These are phyloP conservation scores for Kwoniella shandongensis DNA, from an alignment of 768 basidiomycete genomes.

Conservation along the genomic window DNA sequence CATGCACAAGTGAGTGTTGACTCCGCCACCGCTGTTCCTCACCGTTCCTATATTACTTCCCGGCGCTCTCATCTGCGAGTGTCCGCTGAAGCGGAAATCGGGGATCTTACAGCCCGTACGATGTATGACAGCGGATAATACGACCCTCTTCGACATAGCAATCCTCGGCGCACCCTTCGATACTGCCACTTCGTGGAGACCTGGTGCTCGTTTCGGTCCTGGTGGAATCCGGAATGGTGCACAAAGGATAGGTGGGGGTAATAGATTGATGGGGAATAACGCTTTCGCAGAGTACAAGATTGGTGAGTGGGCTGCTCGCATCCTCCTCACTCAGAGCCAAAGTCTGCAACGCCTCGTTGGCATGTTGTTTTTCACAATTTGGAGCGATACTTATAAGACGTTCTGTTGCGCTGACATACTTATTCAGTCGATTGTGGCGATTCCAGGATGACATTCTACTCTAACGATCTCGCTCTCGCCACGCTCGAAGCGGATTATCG, in stretches of 20 bases:
- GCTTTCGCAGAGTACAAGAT: conserved; percentile 24
- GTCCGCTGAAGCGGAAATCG: neutral
- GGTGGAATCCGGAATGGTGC: conserved; percentile 66
- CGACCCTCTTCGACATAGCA: conserved; percentile 66
- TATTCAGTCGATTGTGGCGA: conserved; percentile 72
- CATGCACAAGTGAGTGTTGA: conserved; percentile 6
- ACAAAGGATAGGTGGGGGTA: conserved; percentile 28
- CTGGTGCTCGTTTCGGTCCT: conserved; percentile 77
- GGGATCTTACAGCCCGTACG: neutral
- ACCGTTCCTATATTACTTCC: no score
- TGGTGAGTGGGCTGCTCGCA: conserved; percentile 3
- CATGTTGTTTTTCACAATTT: neutral
- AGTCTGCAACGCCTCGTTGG: no score
- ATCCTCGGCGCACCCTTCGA: conserved; percentile 58
- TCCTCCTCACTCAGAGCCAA: no score
- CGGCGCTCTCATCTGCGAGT: no score
- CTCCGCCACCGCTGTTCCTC: no score
- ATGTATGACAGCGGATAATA: conserved; percentile 10
- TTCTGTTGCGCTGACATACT: no score
- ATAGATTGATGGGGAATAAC: conserved; percentile 22
- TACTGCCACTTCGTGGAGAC: conserved; percentile 41
- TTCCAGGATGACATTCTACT: conserved; percentile 73
- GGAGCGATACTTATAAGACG: no score
- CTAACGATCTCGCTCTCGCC: conserved; percentile 78
- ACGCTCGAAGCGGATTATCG: conserved; percentile 83